phyloP scores from a whole-genome alignment of 495 filamentous ascomycete genomes.

The Hyaloscypha variabilis region DNA sequence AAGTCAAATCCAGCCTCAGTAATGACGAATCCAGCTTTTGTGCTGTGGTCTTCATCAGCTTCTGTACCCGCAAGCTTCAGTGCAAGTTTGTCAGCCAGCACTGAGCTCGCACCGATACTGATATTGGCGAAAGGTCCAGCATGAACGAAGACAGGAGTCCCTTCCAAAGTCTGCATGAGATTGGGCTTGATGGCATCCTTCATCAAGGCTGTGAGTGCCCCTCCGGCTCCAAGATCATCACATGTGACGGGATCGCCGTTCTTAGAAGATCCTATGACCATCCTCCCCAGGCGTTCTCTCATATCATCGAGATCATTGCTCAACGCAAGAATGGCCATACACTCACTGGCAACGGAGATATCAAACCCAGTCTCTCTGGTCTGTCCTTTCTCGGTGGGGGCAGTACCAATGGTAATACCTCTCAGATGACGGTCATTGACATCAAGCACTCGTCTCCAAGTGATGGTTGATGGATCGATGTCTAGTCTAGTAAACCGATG shows the following conservation, averaged over 20 bases:
- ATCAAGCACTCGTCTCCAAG: constrained; percentile 93
- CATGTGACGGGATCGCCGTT: constrained; percentile 91
- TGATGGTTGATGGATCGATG: constrained; percentile 96
- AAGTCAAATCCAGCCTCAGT: constrained; percentile 99
- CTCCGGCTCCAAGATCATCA: constrained; percentile 91
- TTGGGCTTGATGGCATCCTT: constrained; percentile 98
- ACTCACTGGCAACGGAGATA: constrained; percentile 95
- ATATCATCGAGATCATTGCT: constrained; percentile 87
- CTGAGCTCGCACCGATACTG: constrained; percentile 92
- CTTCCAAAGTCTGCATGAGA: constrained; percentile 97
- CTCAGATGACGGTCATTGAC: constrained; percentile 96
- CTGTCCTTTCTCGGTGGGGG: constrained; percentile 85
- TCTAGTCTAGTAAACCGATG: constrained; percentile 86
- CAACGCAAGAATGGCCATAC: constrained; percentile 96
- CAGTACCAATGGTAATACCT: constrained; percentile 83
- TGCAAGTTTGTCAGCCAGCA: constrained; percentile 92
- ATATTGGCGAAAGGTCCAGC: constrained; percentile 98
- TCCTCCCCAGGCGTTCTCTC: constrained; percentile 90
- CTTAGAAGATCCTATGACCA: constrained; percentile 91
- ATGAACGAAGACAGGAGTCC: constrained; percentile 95
- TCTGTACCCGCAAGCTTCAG: constrained; percentile 96
- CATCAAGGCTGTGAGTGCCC: constrained; percentile 92
- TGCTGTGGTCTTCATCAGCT: constrained; percentile 82
- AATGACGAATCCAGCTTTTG: constrained; percentile 92
- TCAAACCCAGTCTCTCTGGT: constrained; percentile 90